A percentile compares a stretch with the other conserved stretches of the same genome.
Conservation (phyloP, 1,284 basidiomycete species). For the Peniophora sp. region DNA sequence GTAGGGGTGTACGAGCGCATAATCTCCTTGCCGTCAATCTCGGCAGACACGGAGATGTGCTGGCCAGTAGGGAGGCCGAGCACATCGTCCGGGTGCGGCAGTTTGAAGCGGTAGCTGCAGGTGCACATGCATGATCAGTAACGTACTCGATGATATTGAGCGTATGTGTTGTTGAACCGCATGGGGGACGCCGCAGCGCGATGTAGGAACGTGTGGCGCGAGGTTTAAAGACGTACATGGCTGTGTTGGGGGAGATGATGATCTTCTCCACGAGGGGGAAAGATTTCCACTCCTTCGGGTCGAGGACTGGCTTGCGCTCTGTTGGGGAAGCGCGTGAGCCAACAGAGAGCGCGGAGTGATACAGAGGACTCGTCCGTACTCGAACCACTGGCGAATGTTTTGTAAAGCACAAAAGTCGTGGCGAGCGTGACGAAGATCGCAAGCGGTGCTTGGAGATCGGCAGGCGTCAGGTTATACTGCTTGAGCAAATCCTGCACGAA, state of each 20-base stretch:
- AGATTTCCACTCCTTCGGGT: conserved; percentile 72
- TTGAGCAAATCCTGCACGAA: too few relatives aligned
- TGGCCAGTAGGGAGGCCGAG: conserved; percentile 95
- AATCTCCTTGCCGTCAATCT: conserved; percentile 87
- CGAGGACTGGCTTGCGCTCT: conserved; percentile 62
- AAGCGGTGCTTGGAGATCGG: conserved; percentile 10
- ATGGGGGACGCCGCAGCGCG: background rate
- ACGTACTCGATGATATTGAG: background rate
- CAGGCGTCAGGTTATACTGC: too few relatives aligned
- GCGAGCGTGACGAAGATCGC: conserved; percentile 29
- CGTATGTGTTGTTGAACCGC: too few relatives aligned
- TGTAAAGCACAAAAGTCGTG: conserved; percentile 13
- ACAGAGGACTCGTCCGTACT: background rate
- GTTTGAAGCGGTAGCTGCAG: conserved; percentile 82
- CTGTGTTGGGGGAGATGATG: conserved; percentile 90
- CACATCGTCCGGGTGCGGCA: conserved; percentile 66
- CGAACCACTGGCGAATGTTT: background rate
- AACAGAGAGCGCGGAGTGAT: background rate
- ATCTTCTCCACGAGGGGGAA: conserved; percentile 82
- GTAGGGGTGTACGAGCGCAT: conserved; percentile 94
- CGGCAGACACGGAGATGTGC: conserved; percentile 89
- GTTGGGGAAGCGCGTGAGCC: background rate
- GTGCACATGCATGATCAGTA: conserved; percentile 5
- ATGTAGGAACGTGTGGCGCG: background rate
- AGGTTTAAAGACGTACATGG: conserved; percentile 55